Conservation (phyloP, 805 yeast genomes). For the Candida anglica region DNA sequence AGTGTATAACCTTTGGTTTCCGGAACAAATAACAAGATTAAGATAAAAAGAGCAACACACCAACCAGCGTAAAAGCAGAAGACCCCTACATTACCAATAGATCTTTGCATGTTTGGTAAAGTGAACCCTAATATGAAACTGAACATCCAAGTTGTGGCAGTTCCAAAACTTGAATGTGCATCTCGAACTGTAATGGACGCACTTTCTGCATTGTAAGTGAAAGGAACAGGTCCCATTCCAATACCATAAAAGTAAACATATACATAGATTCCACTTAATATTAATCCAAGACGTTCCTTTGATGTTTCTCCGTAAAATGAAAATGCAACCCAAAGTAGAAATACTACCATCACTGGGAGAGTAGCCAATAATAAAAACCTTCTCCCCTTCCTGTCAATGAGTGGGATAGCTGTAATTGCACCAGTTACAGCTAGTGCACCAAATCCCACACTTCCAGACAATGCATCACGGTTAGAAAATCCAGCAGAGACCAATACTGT, state of each 20-base stretch:
- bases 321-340: slow-evolving; percentile 20
- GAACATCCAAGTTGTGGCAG: slow-evolving; percentile 23
- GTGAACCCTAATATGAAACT: slow-evolving; percentile 21
- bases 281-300: slow-evolving; percentile 15
- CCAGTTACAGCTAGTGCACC: slow-evolving; percentile 10
- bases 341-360: slow-evolving; percentile 19
- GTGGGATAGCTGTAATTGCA: slow-evolving; percentile 18
- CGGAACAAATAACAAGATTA: slow-evolving; percentile 13
- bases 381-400: slow-evolving; percentile 22
- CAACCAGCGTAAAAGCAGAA: slow-evolving; percentile 25
- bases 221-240: slow-evolving; percentile 24
- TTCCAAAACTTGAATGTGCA: slow-evolving; percentile 21
- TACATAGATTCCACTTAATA: slow-evolving; percentile 19
- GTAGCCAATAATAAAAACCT: slow-evolving; percentile 19
- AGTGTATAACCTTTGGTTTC: slow-evolving; percentile 8
- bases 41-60: slow-evolving; percentile 19
- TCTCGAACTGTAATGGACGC: slow-evolving; percentile 21
- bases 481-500: slow-evolving; percentile 10
- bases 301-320: slow-evolving; percentile 17
- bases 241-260: slow-evolving; percentile 17
- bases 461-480: slow-evolving; percentile 6
- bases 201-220: slow-evolving; percentile 23
- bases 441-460: slow-evolving; percentile 11
- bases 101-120: slow-evolving; percentile 19
- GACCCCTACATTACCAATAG: slow-evolving; percentile 21